Conservation (phyloP, 495 filamentous ascomycete species). For the Elaphomyces granulatus region DNA sequence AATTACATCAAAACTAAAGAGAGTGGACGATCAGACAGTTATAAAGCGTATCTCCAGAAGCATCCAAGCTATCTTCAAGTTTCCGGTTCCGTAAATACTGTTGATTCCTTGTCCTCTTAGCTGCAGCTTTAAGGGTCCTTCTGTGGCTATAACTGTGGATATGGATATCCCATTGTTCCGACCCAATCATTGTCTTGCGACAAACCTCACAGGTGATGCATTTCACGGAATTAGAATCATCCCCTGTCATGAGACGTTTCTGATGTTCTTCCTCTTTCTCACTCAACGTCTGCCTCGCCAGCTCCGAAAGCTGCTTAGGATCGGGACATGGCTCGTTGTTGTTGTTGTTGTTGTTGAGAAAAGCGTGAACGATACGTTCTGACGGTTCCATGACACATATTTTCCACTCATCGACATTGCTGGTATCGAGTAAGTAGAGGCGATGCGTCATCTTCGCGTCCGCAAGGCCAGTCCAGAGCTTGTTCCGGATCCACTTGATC, state of each 20-base stretch:
- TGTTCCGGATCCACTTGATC: conserved; percentile 71
- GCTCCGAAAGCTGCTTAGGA: conserved; percentile 45
- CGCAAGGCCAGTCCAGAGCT: conserved; percentile 51
- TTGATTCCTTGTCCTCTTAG: conserved; percentile 19
- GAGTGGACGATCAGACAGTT: too few relatives aligned
- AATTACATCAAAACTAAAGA: too few relatives aligned
- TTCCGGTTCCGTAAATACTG: conserved; percentile 16
- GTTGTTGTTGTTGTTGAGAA: conserved; percentile 33
- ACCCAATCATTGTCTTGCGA: conserved; percentile 46
- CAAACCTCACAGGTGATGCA: conserved; percentile 56
- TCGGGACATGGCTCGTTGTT: conserved; percentile 41
- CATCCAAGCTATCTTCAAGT: conserved; percentile 1
- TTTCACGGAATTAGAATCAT: conserved; percentile 25
- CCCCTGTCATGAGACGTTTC: conserved; percentile 21
- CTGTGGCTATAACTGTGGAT: conserved; percentile 51
- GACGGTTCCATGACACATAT: conserved; percentile 49
- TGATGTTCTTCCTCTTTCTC: conserved; percentile 26
- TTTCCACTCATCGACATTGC: conserved; percentile 41
- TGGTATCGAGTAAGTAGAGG: conserved; percentile 65
- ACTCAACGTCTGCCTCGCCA: conserved; percentile 41
- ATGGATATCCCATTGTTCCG: conserved; percentile 66
- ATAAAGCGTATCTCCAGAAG: too few relatives aligned
- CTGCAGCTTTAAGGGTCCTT: conserved; percentile 23
- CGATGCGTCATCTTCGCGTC: conserved; percentile 34
- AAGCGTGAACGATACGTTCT: conserved; percentile 39